Evolutionary conservation across 2,329 filamentous ascomycete genomes (phyloP), one percentile per base, ranked within the genome.

Genomic region (Aureobasidium pullulans): DNA sequence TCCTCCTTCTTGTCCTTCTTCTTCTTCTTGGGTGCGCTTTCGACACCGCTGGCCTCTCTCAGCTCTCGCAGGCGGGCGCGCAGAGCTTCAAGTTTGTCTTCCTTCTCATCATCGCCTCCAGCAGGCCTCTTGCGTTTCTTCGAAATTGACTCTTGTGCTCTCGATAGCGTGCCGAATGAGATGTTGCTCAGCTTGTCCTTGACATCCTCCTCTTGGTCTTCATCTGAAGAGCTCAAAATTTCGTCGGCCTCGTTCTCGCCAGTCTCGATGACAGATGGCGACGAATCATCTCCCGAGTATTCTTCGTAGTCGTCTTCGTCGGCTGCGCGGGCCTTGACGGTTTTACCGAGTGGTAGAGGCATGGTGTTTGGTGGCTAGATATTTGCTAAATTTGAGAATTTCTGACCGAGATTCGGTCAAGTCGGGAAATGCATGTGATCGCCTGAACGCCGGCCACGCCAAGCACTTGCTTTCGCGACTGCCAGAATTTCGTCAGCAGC

Each of bases 101-200:
- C 76, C 9, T 50, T 50, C 59, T 78, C 73, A 34, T 74, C 70
- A 13, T 63, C 70, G 0, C 69, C 68, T 13, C 73, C 69, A 11
- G 72, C 69, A 16, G 70, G 72, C 49, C 75, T 70, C 64, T 78
- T 79, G 57, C 72, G 74, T 71, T 76, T 76, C 63, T 70, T 67
- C 42, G 61, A 64, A 34, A 96, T 74, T 0, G 84, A 82, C 40
- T 86, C 86, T 76, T 96, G 90, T 1, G 91, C 92, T 77, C 90
- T 89, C 64, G 89, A 90, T 42, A 96, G 79, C n/a, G 89, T 89
- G 63, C 91, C 92, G 68, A 97, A 96, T 28, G 91, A 94, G 64
- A 96, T 84, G 62, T 77, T 79, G 67, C 77, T 79, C 60, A 86
- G 73, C 36, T 75, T 70, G 13, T 74, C 70, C 50, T 77, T 69